Base-by-base conservation (phyloP, 2,329 filamentous ascomycete genomes). In the Aspergillus jensenii region DNA sequence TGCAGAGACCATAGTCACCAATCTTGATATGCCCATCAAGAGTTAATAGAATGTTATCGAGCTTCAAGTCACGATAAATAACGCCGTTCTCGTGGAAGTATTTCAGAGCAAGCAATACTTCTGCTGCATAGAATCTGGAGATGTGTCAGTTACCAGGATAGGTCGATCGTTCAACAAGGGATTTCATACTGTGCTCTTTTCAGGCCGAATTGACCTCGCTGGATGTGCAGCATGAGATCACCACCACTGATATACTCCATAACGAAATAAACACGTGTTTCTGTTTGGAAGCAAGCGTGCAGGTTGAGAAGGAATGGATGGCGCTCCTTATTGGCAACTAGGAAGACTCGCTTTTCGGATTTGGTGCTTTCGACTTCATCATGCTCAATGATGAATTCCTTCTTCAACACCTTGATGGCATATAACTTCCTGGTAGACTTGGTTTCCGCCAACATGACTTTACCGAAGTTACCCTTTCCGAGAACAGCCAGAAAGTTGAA, bases 21-120 rank as follows among this genome's bases (percentile, higher is more conserved):
- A 99, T 92, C 83, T 98, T 98, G 81, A 99, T 96, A 75, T 99
- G 95, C 25, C 95, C 95, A 71, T 99, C 95, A 46, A 96, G 82
- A 1, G 92, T 96, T 69, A 99, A 81, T 47, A 99, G 84, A 71
- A 99, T 99, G 74, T 99, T 91, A 75, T 91, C 88, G 59, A 90
- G 81, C 74, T 91, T 91, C 74, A 91, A 75, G 77, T 91, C 88
- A 75, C 88, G 86, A 77, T 99, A 99, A 67, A 99, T 97, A 71
- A 99, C 95, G 55, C 95, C 95, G 74, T 99, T 98, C 76, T 99
- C 95, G 71, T 99, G 95, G 84, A 99, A 98, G 76, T 99, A 99
- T 76, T 99, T 99, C 68, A 99, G 81, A 15, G 95, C 95, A 72
- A 99, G 78, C 81, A 95, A 97, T 55, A 99, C 96, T 75, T 99